Evolutionary conservation across 108 stramenopile species (phyloP).

Genomic region (Seminavis robusta): DNA sequence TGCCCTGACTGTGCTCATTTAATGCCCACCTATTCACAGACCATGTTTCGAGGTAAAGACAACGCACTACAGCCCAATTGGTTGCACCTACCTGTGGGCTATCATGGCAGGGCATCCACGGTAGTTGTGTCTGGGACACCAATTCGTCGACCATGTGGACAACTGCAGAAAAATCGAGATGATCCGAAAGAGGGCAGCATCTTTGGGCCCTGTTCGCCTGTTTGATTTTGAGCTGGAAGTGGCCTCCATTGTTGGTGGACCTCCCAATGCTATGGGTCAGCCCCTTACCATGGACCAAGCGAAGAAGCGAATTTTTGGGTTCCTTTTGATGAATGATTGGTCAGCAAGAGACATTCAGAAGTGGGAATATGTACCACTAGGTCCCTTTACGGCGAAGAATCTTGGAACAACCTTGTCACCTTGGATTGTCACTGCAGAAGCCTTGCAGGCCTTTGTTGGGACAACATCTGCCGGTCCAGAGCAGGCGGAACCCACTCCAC

Average conservation of each 20-base stretch:
- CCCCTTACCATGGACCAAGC: slow-evolving; percentile 61
- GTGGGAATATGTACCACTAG: slow-evolving; percentile 91
- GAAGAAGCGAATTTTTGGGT: slow-evolving; percentile 83
- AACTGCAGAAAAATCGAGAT: slow-evolving; percentile 63
- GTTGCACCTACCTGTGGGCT: slow-evolving; percentile 88
- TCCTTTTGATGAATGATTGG: slow-evolving; percentile 91
- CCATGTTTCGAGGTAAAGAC: slow-evolving; percentile 87
- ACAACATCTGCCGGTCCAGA: slow-evolving; percentile 46
- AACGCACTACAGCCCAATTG: slow-evolving; percentile 89
- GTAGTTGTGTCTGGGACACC: slow-evolving; percentile 43
- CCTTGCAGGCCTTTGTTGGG: slow-evolving; percentile 57
- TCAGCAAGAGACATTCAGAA: slow-evolving; percentile 77
- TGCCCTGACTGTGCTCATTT: no score
- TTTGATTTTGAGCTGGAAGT: slow-evolving; percentile 91
- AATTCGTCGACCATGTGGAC: slow-evolving; percentile 74
- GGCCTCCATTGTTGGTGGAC: slow-evolving; percentile 84
- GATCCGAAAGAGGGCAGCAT: slow-evolving; percentile 67
- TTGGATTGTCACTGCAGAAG: slow-evolving; percentile 85
- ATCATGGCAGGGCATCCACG: slow-evolving; percentile 80
- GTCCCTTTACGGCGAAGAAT: slow-evolving; percentile 90
- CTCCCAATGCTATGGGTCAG: slow-evolving; percentile 13
- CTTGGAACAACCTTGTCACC: slow-evolving; percentile 84
- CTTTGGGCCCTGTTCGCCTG: slow-evolving; percentile 66
- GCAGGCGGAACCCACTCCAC: slow-evolving; percentile 59
- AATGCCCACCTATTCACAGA: no score